Conservation (phyloP, 1,139 yeast species). For the Insectozyma bohioensis region DNA sequence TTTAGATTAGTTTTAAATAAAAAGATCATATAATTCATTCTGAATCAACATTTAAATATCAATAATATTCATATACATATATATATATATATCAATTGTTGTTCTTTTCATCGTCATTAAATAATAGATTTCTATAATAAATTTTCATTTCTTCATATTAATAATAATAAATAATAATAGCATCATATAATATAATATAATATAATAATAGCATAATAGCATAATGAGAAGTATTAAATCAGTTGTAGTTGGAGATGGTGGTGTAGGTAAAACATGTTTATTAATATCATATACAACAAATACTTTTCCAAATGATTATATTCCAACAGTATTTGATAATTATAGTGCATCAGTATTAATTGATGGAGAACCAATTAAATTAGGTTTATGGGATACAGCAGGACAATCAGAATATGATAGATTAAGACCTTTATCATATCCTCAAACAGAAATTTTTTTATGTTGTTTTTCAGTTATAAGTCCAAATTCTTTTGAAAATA, state of each 20-base stretch:
- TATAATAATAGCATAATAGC: neutral
- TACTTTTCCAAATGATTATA: slow-evolving; percentile 92
- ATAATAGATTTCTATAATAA: no score
- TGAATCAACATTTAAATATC: no score
- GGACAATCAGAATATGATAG: slow-evolving; percentile 95
- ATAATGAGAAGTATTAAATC: slow-evolving; percentile 88
- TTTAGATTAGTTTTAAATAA: no score
- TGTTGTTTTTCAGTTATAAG: slow-evolving; percentile 86
- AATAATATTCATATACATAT: no score
- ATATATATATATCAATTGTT: no score
- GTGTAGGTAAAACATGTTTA: slow-evolving; percentile 92
- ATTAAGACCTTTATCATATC: slow-evolving; percentile 85
- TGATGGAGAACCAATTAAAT: slow-evolving; percentile 75
- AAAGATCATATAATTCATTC: no score
- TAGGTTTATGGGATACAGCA: slow-evolving; percentile 97
- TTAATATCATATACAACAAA: slow-evolving; percentile 89
- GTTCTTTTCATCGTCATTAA: no score
- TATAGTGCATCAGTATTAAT: slow-evolving; percentile 86
- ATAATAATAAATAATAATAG: no score
- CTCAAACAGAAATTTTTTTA: slow-evolving; percentile 87
- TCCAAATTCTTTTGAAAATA: slow-evolving; percentile 79
- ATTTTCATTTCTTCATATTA: no score
- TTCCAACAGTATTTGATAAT: slow-evolving; percentile 92
- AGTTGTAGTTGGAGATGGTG: slow-evolving; percentile 96
- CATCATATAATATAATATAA: no score